Conservation (phyloP, 805 yeast genomes). For the Candida golubevii region DNA sequence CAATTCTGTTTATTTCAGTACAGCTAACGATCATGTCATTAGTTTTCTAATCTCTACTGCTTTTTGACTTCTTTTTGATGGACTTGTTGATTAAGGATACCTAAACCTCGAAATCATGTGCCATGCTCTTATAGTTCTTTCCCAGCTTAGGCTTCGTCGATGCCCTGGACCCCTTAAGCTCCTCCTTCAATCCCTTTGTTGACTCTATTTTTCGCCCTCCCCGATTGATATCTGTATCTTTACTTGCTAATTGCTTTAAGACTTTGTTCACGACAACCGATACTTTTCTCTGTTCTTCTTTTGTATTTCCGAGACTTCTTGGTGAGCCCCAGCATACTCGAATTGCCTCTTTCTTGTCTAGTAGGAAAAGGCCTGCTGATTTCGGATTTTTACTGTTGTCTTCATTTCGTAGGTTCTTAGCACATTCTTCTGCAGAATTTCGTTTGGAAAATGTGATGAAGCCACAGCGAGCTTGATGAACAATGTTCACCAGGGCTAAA, state of each 20-base stretch:
- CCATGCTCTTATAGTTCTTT: constrained; percentile 9
- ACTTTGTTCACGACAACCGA: constrained; percentile 49
- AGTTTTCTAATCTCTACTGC: no score
- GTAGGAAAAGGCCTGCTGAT: constrained; percentile 31
- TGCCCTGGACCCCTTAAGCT: no score
- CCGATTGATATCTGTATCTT: constrained; percentile 20
- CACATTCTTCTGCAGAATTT: constrained; percentile 46
- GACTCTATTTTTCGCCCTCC: not conserved
- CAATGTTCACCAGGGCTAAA: constrained; percentile 45
- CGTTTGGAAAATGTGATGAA: constrained; percentile 52
- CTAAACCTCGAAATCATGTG: constrained; percentile 12
- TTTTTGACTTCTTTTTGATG: no score
- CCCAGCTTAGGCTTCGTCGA: no score
- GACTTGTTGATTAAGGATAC: not conserved
- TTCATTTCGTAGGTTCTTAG: constrained; percentile 18
- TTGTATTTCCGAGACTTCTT: constrained; percentile 36
- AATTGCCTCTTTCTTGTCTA: constrained; percentile 39
- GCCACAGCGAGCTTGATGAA: constrained; percentile 62
- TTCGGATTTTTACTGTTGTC: constrained; percentile 24
- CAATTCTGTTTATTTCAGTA: no score
- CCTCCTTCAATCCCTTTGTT: not conserved
- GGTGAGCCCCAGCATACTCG: constrained; percentile 56
- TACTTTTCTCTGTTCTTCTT: constrained; percentile 45
- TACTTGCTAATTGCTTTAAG: constrained; percentile 48
- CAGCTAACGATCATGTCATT: no score